These are phyloP conservation scores for Bacterosira constricta DNA, from an alignment of 108 stramenopile species.

Conservation along the genomic window DNA sequence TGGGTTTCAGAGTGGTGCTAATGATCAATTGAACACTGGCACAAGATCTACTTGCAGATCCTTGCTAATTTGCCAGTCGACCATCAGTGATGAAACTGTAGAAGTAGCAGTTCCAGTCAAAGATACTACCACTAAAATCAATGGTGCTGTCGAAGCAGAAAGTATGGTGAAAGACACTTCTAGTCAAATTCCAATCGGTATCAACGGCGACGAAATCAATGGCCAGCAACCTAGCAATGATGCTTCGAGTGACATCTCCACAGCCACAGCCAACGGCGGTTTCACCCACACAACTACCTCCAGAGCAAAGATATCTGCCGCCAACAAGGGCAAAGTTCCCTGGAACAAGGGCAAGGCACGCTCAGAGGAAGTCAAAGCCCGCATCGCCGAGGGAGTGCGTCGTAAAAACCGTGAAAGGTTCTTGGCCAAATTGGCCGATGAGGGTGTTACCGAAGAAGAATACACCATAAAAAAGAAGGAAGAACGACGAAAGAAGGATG, in stretches of 20 bases:
- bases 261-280: constrained; percentile 77
- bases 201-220: background rate
- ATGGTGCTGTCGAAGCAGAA: no score
- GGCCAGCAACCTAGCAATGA: background rate
- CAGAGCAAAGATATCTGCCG: constrained; percentile 81
- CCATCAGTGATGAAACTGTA: constrained; percentile 3
- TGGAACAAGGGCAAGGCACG: constrained; percentile 86
- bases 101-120: background rate
- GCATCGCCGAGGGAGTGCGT: constrained; percentile 81
- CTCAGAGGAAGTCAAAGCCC: constrained; percentile 67
- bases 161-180: background rate
- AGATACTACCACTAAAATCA: no score
- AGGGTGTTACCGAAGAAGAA: constrained; percentile 82
- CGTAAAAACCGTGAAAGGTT: constrained; percentile 71
- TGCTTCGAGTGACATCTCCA: constrained; percentile 43
- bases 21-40: background rate
- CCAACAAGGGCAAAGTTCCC: constrained; percentile 86
- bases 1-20: background rate
- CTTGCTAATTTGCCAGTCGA: constrained; percentile 3
- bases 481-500: constrained; percentile 57
- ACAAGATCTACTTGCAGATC: background rate
- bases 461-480: constrained; percentile 66
- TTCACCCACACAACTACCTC: constrained; percentile 74
- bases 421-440: constrained; percentile 59
- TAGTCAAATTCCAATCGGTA: background rate